Evolutionary conservation across 768 basidiomycete species (phyloP), one percentile per base, ranked within the genome.

Genomic region (Mycena capillaripes): DNA sequence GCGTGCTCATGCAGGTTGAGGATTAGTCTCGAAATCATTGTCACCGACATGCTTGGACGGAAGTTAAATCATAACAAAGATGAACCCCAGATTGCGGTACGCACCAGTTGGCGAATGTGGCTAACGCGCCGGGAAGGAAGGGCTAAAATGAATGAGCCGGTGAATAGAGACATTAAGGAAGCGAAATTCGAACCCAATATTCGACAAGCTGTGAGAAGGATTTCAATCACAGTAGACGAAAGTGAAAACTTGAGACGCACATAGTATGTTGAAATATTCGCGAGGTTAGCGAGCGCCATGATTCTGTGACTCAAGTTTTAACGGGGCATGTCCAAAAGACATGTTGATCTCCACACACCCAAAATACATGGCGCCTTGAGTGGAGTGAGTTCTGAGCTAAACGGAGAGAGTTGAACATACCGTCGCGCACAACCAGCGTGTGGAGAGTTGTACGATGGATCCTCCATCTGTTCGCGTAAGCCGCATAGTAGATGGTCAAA

Each of bases 21-120:
- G 66, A 84, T 80, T 11, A 85, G 79, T 14, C 82, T 81, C 10
- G 84, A 84, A 71, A 83, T 79, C 75, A 84, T 75, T 7, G 79
- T 78, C 10, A 82, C 74, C 9, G 83, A 81, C 17, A 84, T 68
- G 69, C 82, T 83, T n/a, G 2, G 14, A 4, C 29, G 10, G 17
- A 32, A 38, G 16, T 16, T 11, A 38, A 55, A 4, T 10, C 27
- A 55, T 17, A 8, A 7, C 7, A 55, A 21, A 32, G 17, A 19
- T 21, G 29, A 16, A 17, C 10, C 8, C 16, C 16, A 21, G 4
- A 55, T 55, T 32, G 6, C 14, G 1, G 17, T 14, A 50, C 34
- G 53, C 52, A 32, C 53, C 65, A 30, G 48, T 38, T 34, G 30
- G 44, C 58, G 50, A 69, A 55, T 5, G 50, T 55, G 0, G 59